Evolutionary conservation across 1,284 basidiomycete species (phyloP), one percentile per base, ranked within the genome.

Genomic region (Tilletia setariae): DNA sequence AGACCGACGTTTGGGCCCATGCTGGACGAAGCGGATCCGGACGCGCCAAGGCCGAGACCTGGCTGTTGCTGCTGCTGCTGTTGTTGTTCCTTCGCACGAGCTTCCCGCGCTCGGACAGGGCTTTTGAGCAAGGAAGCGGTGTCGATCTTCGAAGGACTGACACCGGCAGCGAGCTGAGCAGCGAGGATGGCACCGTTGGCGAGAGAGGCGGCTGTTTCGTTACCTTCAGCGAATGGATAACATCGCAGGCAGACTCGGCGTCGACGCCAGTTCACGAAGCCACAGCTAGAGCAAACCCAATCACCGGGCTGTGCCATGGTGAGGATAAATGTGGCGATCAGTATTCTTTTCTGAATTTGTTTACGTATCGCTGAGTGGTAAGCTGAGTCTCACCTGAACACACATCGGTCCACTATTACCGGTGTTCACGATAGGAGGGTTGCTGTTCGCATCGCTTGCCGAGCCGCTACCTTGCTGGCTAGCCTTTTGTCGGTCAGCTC

Each of bases 241-340:
- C 91, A 93, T 13, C 90, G 91, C 85, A 93, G 91, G 85, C 91
- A 93, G 67, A 93, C 91, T 82, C 91, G 91, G 64, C 91, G 85
- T 66, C 92, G 84, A 70, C 91, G 85, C 91, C 91, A 93, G 81
- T 93, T 78, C 47, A 79, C 77, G 65, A 81, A 82, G 13, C 69
- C 72, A 69, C 92, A 93, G 79, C 89, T 90, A 68, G 86, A 85
- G 83, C 92, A 93, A 68, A 91, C 86, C 91, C 92, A 93, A 84
- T 93, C 91, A n/a, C 92, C 92, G 1, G 91, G 90, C 85, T 93
- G 91, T 84, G 90, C 87, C 19, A 49, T 21, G 8, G 13, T 8
- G 25, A 49, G n/a, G n/a, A 86, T 49, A 92, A 91, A 66, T 64
- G 32, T 16, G 25, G 21, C n/a, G 21, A 19, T 19, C 2, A 59